Evolutionary conservation across 1,284 basidiomycete genomes (phyloP).

Genomic region (Fomitopsis schrenkii): DNA sequence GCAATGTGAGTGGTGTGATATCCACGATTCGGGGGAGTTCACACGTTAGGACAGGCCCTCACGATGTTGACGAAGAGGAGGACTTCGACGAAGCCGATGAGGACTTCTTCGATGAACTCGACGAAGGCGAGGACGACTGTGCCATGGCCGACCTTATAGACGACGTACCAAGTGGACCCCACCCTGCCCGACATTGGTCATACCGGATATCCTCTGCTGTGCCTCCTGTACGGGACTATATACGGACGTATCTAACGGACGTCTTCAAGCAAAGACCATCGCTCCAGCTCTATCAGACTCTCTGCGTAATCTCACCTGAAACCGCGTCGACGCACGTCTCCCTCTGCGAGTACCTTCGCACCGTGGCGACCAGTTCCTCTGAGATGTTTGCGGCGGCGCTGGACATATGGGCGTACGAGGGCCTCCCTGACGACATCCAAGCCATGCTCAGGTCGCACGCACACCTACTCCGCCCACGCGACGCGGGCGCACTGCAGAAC

Average conservation of each 20-base stretch:
- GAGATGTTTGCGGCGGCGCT: conserved; percentile 52
- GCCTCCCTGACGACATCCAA: conserved; percentile 31
- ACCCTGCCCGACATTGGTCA: conserved; percentile 51
- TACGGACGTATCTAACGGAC: conserved; percentile 38
- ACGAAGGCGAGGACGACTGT: conserved; percentile 20
- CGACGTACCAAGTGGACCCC: conserved; percentile 14
- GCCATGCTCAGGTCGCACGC: conserved; percentile 40
- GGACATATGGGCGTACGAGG: conserved; percentile 40
- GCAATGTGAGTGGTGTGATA: conserved; percentile 29
- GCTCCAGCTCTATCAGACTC: conserved; percentile 37
- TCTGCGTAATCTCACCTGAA: conserved; percentile 36
- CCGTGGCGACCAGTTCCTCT: conserved; percentile 42
- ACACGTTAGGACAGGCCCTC: conserved; percentile 9
- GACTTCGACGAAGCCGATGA: conserved; percentile 26
- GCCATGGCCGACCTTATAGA: conserved; percentile 10
- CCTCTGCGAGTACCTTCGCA: conserved; percentile 34
- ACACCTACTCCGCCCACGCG: conserved; percentile 55
- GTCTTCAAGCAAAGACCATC: conserved; percentile 50
- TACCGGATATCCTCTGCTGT: conserved; percentile 36
- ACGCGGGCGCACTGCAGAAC: conserved; percentile 39
- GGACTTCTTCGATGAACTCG: conserved; percentile 17
- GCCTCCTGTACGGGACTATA: conserved; percentile 35
- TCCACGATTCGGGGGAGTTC: not conserved
- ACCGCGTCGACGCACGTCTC: conserved; percentile 24
- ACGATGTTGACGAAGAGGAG: conserved; percentile 19